phyloP scores from a whole-genome alignment of 768 basidiomycete genomes.

The Trametes villosa region DNA sequence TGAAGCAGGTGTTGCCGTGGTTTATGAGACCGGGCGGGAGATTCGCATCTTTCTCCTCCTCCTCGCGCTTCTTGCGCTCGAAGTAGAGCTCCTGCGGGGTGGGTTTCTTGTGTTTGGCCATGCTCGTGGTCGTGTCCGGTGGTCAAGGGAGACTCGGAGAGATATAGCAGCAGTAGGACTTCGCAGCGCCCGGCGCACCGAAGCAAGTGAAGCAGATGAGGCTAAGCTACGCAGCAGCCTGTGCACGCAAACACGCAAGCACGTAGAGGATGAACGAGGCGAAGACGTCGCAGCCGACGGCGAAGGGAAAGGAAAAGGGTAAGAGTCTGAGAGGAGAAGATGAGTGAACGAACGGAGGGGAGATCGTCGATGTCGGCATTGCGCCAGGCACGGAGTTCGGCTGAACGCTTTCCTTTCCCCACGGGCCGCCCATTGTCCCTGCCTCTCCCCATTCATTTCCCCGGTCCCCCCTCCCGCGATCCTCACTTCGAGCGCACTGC shows the following conservation, averaged over 20 bases:
- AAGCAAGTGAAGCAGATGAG: conserved; percentile 13
- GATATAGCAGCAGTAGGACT: conserved; percentile 1
- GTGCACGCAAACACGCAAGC: conserved; percentile 6
- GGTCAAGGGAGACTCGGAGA: neutral
- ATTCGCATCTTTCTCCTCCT: conserved; percentile 59
- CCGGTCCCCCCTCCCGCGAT: neutral
- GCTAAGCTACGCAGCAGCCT: conserved; percentile 16
- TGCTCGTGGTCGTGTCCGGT: conserved; percentile 5
- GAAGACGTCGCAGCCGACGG: neutral
- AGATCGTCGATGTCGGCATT: conserved; percentile 10
- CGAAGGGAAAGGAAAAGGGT: neutral
- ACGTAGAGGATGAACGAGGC: neutral
- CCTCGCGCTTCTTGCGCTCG: conserved; percentile 62
- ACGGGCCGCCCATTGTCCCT: neutral
- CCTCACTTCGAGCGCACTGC: too few species aligned
- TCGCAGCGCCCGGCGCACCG: conserved; percentile 20
- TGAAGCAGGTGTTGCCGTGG: conserved; percentile 92
- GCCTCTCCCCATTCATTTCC: neutral
- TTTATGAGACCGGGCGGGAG: conserved; percentile 78
- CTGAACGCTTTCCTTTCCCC: conserved; percentile 12
- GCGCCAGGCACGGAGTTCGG: conserved; percentile 8
- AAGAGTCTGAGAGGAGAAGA: neutral
- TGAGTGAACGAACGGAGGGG: neutral
- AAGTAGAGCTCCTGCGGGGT: conserved; percentile 68
- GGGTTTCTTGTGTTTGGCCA: conserved; percentile 43